These are phyloP conservation scores for Schizosaccharomyces japonicus DNA, from an alignment of 805 yeast species.

Conservation along the genomic window DNA sequence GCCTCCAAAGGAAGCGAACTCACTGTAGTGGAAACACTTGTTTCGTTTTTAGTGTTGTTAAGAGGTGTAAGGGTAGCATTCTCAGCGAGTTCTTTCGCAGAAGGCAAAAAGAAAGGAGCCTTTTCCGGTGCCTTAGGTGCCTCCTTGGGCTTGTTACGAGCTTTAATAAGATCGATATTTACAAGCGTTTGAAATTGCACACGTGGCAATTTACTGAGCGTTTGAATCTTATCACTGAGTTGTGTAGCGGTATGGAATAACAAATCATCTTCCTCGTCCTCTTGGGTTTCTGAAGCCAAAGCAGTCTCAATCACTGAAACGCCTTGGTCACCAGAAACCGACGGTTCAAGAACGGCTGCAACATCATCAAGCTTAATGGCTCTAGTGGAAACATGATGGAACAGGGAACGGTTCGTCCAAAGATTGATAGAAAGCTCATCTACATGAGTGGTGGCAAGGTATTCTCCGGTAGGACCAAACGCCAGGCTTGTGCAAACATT, in stretches of 20 bases:
- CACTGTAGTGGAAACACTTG: background rate
- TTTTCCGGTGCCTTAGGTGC: conserved; percentile 65
- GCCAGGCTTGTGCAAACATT: conserved; percentile 60
- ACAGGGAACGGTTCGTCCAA: conserved; percentile 83
- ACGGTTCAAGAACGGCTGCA: conserved; percentile 34
- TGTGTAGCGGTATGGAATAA: conserved; percentile 26
- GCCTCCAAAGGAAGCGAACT: no score
- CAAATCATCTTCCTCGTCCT: conserved; percentile 16
- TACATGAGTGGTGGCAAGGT: conserved; percentile 80
- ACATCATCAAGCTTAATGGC: conserved; percentile 51
- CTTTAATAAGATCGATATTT: conserved; percentile 58
- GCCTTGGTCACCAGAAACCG: conserved; percentile 57
- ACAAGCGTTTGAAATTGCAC: conserved; percentile 54
- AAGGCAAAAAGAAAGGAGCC: conserved; percentile 56
- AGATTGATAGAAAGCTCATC: conserved; percentile 68
- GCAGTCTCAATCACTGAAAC: conserved; percentile 56
- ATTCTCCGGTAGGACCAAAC: conserved; percentile 71
- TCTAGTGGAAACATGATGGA: conserved; percentile 42
- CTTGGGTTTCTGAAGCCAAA: conserved; percentile 23
- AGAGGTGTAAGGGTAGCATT: background rate
- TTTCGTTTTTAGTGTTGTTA: background rate
- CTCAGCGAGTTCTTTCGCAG: conserved; percentile 3
- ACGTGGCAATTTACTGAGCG: conserved; percentile 58
- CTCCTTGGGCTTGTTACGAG: conserved; percentile 70
- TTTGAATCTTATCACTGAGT: conserved; percentile 35